Conservation (phyloP, 495 filamentous ascomycete species). For the Lasiosphaeris hirsuta region DNA sequence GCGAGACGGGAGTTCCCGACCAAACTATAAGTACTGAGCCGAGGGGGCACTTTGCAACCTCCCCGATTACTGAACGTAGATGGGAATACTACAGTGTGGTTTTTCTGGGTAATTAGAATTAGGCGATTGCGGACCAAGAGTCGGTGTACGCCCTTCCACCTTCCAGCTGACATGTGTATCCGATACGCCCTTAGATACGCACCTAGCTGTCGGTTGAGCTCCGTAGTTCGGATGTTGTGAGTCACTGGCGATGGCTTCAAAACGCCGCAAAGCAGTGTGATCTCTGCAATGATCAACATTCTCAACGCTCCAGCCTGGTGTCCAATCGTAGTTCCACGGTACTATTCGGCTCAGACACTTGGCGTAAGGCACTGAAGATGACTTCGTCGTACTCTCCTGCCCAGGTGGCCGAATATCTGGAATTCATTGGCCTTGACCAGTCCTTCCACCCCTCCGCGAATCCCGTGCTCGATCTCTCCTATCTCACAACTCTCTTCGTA, state of each 20-base stretch:
- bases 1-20: too few species aligned
- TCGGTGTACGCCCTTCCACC: background rate
- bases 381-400: slow-evolving; percentile 9
- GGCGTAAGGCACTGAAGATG: too few species aligned
- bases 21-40: too few species aligned
- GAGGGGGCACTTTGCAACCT: too few species aligned
- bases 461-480: slow-evolving; percentile 27
- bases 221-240: slow-evolving; percentile 1
- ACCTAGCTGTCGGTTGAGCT: background rate
- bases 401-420: slow-evolving; percentile 26
- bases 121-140: too few species aligned
- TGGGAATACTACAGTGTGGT: too few species aligned
- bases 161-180: background rate
- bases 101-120: too few species aligned
- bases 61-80: too few species aligned
- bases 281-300: background rate
- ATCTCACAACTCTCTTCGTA: slow-evolving; percentile 43
- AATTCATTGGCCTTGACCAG: slow-evolving; percentile 26
- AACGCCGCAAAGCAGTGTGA: background rate
- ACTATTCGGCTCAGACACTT: too few species aligned
- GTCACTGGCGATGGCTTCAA: background rate
- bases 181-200: background rate
- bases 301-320: too few species aligned
- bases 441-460: slow-evolving; percentile 26
- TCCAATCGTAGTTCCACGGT: too few species aligned